Evolutionary conservation across 1,284 basidiomycete species (phyloP), one percentile per base, ranked within the genome.

Genomic region (Leccinum insolens): DNA sequence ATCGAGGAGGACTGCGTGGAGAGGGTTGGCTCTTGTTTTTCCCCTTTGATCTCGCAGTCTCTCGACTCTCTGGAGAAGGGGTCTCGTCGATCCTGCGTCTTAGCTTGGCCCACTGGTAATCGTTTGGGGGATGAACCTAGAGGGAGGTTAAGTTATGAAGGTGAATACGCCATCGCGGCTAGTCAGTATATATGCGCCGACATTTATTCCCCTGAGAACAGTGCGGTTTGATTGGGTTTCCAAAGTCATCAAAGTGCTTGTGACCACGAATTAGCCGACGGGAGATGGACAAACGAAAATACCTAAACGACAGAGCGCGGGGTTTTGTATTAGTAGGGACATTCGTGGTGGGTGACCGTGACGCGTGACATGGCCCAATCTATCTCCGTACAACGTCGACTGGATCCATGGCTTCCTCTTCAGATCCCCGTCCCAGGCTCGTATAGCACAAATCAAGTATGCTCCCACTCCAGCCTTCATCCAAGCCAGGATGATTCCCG

Each of bases 61-160:
- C 76, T 39, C 69, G 70, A 63, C 64, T 61, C 61, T 69, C 67
- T 12, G 73, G 70, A 8, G 67, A 70, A 22, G 73, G 69, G n/a
- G 69, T 67, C 46, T 65, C 68, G 17, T 70, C 67, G 25, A 59
- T 68, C 49, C 70, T 72, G 67, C 70, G 69, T 39, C 72, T 79
- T 22, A 77, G 67, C 62, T 77, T 78, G 20, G 74, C 71, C 85
- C 85, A 85, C 65, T 82, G 79, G 49, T 76, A 67, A 71, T 87
- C 85, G 58, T 73, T 77, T 37, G 86, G 86, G 69, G 86, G 52
- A 87, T 81, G 71, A 86, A 88, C 39, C 86, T 88, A 70, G 67
- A 69, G n/a, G 62, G 37, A n/a, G 37, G 64, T 68, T 69, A 67
- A 63, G 65, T 62, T 34, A 65, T 34, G 28, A 55, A 61, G 57